A percentile compares a stretch with the other conserved stretches of the same genome.
Evolutionary conservation across 495 filamentous ascomycete genomes (phyloP).

Genomic region (Arthonia radiata): DNA sequence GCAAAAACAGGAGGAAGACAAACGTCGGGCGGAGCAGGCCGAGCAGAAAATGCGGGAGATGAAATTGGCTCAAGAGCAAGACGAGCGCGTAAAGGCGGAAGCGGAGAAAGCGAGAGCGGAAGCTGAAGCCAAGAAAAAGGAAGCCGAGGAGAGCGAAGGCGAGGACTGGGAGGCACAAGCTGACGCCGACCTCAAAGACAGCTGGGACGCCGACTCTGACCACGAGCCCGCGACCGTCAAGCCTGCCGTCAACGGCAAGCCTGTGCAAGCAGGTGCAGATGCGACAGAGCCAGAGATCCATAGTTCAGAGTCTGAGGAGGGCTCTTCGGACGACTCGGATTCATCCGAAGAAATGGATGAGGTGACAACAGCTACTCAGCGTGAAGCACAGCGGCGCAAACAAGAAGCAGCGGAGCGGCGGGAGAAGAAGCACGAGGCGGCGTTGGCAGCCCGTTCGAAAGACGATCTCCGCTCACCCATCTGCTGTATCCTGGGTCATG

Average conservation of each 20-base stretch:
- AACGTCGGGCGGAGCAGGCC: slow-evolving; percentile 24
- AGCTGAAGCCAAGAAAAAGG: slow-evolving; percentile 29
- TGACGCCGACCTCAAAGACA: slow-evolving; percentile 59
- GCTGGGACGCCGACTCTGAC: slow-evolving; percentile 74
- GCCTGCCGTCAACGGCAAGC: slow-evolving; percentile 13
- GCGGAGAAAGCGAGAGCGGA: slow-evolving; percentile 21
- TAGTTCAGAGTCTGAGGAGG: slow-evolving; percentile 25
- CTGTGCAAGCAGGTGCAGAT: slow-evolving; percentile 5
- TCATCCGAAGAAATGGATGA: too few species aligned
- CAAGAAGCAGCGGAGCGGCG: slow-evolving; percentile 76
- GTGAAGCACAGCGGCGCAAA: slow-evolving; percentile 48
- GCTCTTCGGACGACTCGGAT: slow-evolving; percentile 20
- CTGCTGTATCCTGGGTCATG: slow-evolving; percentile 98
- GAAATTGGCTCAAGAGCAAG: slow-evolving; percentile 14
- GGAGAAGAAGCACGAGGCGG: slow-evolving; percentile 72
- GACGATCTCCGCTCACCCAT: slow-evolving; percentile 93
- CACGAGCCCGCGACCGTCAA: slow-evolving; percentile 29
- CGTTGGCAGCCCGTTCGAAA: slow-evolving; percentile 71
- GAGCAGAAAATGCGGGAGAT: slow-evolving; percentile 20
- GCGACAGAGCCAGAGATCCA: slow-evolving; percentile 4
- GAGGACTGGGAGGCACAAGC: slow-evolving; percentile 83
- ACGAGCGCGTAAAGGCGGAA: slow-evolving; percentile 10
- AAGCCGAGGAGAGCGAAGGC: slow-evolving; percentile 26
- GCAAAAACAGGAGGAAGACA: slow-evolving; percentile 22
- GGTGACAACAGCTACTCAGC: slow-evolving; percentile 36